Conservation (phyloP, 768 basidiomycete species). For the Gymnopilus junonius region DNA sequence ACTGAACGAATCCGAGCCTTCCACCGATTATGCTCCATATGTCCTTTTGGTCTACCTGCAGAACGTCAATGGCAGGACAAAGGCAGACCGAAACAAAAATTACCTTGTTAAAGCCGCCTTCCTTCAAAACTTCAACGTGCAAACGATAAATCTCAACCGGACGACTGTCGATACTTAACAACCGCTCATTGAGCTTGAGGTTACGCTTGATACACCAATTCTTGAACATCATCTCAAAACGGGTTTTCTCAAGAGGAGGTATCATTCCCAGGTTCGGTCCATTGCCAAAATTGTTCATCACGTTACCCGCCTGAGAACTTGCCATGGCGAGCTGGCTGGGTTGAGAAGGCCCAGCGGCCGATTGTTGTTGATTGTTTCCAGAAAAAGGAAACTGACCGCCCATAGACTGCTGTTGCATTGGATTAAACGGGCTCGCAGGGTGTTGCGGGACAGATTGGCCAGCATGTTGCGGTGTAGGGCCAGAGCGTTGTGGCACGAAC, state of each 20-base stretch:
- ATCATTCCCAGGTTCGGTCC: constrained; percentile 5
- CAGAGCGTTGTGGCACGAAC: constrained; percentile 24
- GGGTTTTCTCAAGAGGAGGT: constrained; percentile 41
- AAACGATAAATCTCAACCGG: constrained; percentile 63
- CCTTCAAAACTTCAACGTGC: constrained; percentile 61
- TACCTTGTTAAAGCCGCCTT: constrained; percentile 57
- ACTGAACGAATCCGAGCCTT: constrained; percentile 67
- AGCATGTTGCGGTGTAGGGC: constrained; percentile 25
- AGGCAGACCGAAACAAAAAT: constrained; percentile 15
- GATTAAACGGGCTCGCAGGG: constrained; percentile 16
- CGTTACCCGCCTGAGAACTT: constrained; percentile 4
- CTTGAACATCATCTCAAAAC: constrained; percentile 57
- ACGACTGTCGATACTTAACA: constrained; percentile 55
- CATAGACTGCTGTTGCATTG: constrained; percentile 8
- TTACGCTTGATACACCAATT: constrained; percentile 48
- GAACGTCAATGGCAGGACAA: background rate
- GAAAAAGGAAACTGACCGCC: constrained; percentile 20
- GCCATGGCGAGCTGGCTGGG: constrained; percentile 6
- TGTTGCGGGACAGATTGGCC: constrained; percentile 13
- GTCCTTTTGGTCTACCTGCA: constrained; percentile 60
- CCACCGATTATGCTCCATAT: constrained; percentile 70
- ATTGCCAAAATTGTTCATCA: constrained; percentile 1
- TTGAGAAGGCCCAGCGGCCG: constrained; percentile 19
- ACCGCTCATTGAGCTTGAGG: constrained; percentile 41
- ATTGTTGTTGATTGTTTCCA: constrained; percentile 5